These are phyloP conservation scores for Pluteus cervinus DNA, from an alignment of 768 basidiomycete genomes.

Conservation along the genomic window DNA sequence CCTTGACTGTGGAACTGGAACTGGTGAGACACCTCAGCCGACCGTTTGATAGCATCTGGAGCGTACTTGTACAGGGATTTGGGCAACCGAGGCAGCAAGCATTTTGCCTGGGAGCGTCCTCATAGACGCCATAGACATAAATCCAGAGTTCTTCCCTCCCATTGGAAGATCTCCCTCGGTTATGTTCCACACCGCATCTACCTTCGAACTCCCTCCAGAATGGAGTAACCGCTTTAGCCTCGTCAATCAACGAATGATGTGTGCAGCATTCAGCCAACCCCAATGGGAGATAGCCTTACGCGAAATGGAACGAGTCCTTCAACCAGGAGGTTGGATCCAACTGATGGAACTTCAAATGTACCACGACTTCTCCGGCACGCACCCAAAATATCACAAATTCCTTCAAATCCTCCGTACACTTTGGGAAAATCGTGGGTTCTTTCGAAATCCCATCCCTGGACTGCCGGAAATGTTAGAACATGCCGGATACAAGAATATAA, in stretches of 20 bases:
- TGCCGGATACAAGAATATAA: too few relatives aligned
- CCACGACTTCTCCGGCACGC: too few relatives aligned
- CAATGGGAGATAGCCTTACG: not conserved
- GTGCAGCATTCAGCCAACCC: not conserved
- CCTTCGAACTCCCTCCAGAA: not conserved
- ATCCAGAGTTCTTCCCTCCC: not conserved
- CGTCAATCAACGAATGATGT: not conserved
- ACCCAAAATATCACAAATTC: too few relatives aligned
- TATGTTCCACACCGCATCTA: not conserved
- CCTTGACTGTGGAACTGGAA: not conserved
- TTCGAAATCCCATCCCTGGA: too few relatives aligned
- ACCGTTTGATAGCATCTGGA: not conserved
- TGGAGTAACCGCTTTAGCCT: not conserved
- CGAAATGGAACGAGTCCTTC: not conserved
- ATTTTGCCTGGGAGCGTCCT: not conserved
- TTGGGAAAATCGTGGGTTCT: too few relatives aligned
- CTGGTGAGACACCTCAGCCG: not conserved
- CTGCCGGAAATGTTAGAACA: too few relatives aligned
- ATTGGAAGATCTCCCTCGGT: not conserved
- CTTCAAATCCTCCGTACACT: too few relatives aligned
- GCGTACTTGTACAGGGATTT: not conserved
- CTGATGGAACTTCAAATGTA: not conserved
- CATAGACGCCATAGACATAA: not conserved
- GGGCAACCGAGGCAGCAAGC: not conserved
- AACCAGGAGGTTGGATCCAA: not conserved